Evolutionary conservation across 768 basidiomycete species (phyloP).

Genomic region (Pleurotus ostreatus): DNA sequence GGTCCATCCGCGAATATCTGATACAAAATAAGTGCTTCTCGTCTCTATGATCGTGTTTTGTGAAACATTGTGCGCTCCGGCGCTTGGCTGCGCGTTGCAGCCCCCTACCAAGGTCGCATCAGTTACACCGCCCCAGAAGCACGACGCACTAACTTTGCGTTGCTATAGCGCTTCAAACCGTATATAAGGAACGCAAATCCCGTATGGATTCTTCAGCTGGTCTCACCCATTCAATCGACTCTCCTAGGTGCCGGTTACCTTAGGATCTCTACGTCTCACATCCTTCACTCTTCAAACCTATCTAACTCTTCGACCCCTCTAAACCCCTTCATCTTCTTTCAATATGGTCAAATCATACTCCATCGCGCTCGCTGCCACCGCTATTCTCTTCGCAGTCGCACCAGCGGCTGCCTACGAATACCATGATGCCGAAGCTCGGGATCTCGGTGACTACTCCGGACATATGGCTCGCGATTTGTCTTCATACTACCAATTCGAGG

Average conservation of each 20-base stretch:
- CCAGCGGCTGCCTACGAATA: conserved; percentile 3
- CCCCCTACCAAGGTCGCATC: neutral
- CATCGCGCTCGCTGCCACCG: conserved; percentile 4
- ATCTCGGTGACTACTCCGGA: conserved; percentile 2
- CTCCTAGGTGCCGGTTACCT: conserved; percentile 7
- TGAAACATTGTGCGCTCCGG: no score
- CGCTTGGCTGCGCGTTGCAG: no score
- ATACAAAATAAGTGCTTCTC: no score
- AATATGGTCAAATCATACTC: conserved; percentile 3
- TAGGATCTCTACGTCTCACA: conserved; percentile 4
- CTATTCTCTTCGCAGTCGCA: neutral
- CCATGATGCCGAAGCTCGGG: conserved; percentile 5
- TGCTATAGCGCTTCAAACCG: neutral
- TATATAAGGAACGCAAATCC: neutral
- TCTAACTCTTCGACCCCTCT: neutral
- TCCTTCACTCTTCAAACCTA: neutral
- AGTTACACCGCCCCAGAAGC: neutral
- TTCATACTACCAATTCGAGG: neutral
- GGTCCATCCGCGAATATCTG: no score
- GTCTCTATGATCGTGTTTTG: no score
- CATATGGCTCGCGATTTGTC: conserved; percentile 5
- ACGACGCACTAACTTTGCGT: neutral
- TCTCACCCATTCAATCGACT: conserved; percentile 7
- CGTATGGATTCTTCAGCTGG: conserved; percentile 2
- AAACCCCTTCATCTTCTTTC: neutral